phyloP scores from a whole-genome alignment of 2,329 filamentous ascomycete genomes.

The Phialophora expanda region DNA sequence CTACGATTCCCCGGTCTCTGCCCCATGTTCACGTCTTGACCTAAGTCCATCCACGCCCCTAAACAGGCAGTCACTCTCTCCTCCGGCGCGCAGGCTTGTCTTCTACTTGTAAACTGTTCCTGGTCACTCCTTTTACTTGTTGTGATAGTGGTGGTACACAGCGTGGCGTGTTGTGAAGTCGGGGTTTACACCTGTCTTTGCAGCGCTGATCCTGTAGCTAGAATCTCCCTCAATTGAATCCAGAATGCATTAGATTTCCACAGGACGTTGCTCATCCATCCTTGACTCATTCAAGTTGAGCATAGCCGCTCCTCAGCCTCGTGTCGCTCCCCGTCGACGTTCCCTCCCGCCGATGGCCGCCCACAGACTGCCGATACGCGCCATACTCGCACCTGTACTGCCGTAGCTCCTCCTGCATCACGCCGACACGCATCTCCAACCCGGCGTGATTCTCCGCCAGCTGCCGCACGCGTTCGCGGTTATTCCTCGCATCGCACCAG shows the following conservation, averaged over 20 bases:
- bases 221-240: conserved; percentile 30
- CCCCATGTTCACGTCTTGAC: not conserved
- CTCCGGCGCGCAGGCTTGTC: conserved; percentile 22
- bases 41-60: conserved; percentile 1
- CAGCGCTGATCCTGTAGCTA: conserved; percentile 24
- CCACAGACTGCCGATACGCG: not conserved
- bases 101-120: conserved; percentile 18
- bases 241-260: conserved; percentile 5
- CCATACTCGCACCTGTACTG: not conserved
- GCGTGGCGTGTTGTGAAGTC: conserved; percentile 13
- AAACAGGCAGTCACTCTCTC: conserved; percentile 19
- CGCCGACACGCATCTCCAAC: not conserved
- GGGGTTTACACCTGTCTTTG: conserved; percentile 16
- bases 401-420: not conserved
- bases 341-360: not conserved
- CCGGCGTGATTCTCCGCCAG: not conserved
- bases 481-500: not conserved
- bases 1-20: not conserved
- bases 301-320: not conserved
- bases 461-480: not conserved
- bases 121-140: conserved; percentile 27
- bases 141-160: conserved; percentile 13
- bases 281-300: not conserved
- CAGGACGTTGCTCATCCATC: not conserved
- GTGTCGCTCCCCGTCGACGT: not conserved